Evolutionary conservation across 2,329 filamentous ascomycete species (phyloP).

Genomic region (Alternaria brassicae): DNA sequence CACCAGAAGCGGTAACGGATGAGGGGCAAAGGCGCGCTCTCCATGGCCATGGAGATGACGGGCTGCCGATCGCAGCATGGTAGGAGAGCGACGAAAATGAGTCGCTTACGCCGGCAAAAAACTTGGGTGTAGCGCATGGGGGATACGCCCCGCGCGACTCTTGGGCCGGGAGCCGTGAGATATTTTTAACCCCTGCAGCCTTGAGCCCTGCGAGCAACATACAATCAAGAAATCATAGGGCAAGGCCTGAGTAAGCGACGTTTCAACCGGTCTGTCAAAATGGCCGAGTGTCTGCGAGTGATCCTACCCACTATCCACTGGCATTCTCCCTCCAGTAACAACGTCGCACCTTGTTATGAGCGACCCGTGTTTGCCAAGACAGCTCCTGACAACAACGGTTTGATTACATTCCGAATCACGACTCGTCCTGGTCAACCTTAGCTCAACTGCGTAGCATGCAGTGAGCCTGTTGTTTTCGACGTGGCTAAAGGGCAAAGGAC

Average conservation of each 20-base stretch:
- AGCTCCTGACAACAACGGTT: conserved; percentile 11
- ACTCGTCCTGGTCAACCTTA: conserved; percentile 13
- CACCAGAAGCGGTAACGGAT: conserved; percentile 37
- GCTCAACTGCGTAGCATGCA: conserved; percentile 7
- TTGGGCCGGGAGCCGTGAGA: conserved; percentile 15
- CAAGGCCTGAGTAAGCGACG: conserved; percentile 17
- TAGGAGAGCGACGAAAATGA: conserved; percentile 19
- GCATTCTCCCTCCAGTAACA: conserved; percentile 4
- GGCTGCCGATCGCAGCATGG: conserved; percentile 35
- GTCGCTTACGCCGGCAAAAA: conserved; percentile 25
- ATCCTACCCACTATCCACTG: background rate
- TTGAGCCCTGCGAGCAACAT: conserved; percentile 3
- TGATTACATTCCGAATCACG: conserved; percentile 23
- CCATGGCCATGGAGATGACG: conserved; percentile 37
- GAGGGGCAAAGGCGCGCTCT: conserved; percentile 27
- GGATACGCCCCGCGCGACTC: conserved; percentile 18
- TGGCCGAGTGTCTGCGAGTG: conserved; percentile 1
- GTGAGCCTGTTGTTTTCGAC: conserved; percentile 16
- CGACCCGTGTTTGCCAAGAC: conserved; percentile 14
- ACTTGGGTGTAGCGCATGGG: conserved; percentile 12
- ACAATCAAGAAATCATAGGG: background rate
- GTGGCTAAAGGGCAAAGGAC: conserved; percentile 23
- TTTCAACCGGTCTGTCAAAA: conserved; percentile 6
- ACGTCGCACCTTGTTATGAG: background rate
- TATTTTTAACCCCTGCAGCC: conserved; percentile 11